Evolutionary conservation across 495 filamentous ascomycete species (phyloP), one percentile per base, ranked within the genome.

Genomic region (Annulohypoxylon moriforme): DNA sequence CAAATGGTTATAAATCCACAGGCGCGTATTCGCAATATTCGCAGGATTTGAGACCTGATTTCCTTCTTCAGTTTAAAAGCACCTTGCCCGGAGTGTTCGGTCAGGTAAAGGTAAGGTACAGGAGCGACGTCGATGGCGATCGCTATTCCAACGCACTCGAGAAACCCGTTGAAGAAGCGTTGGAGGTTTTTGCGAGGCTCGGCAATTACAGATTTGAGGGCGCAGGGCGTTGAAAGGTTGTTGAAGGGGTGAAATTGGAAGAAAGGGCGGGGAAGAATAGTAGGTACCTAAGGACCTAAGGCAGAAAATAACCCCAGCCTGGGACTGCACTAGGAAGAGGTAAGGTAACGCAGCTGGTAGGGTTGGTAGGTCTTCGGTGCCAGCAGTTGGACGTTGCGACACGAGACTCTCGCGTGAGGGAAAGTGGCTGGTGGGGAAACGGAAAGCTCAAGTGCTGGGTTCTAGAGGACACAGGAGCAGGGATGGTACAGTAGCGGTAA

Each of bases 341-440:
- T 47, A 40, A 18, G 64, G 24, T 16, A 29, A 55, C 25, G 16
- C 38, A 60, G 50, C 36, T 57, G 16, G 42, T 25, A 34, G 11
- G 59, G 58, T 66, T 58, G 49, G 8, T 56, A 60, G 20, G 20
- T 58, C 55, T 38, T 38, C 56, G 46, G 61, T 69, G 70, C 67
- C 49, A 57, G 68, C 60, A 71, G 72, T 65, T 71, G 60, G 64
- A 66, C 62, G 69, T 72, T 71, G 76, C 68, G 66, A 75, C 66
- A 73, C 73, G 70, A 69, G 74, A 69, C 69, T 60, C 64, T 71
- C 68, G 68, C 64, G 69, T 73, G 73, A 74, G 65, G 67, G 67
- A 68, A 64, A 69, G 67, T 71, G 73, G 69, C 67, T 73, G 64
- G 73, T 77, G 75, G 75, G 53, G 75, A 73, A 52, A 72, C 61